Conservation (phyloP, 2,329 filamentous ascomycete genomes). For the Nigrospora oryzae region DNA sequence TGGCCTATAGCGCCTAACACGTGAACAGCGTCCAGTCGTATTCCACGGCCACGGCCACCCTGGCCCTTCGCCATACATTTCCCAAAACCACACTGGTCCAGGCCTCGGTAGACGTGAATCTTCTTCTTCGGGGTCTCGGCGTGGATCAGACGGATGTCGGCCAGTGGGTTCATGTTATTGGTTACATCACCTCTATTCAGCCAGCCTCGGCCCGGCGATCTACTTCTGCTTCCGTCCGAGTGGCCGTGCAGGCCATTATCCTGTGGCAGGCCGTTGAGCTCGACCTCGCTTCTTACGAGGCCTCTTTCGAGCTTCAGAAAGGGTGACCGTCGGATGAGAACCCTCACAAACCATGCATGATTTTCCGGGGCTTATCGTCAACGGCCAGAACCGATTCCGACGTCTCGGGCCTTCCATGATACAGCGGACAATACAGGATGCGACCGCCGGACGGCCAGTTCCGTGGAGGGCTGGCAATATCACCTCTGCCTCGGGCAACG, state of each 20-base stretch:
- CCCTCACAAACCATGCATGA: too few relatives aligned
- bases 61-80: constrained; percentile 62
- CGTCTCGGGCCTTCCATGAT: too few relatives aligned
- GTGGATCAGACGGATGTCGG: constrained; percentile 59
- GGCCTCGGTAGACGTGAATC: constrained; percentile 61
- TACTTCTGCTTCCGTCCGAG: constrained; percentile 10
- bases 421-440: too few relatives aligned
- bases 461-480: too few relatives aligned
- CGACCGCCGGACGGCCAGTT: too few relatives aligned
- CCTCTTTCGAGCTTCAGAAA: constrained; percentile 27
- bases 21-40: constrained; percentile 40
- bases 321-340: too few relatives aligned
- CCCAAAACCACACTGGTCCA: constrained; percentile 35
- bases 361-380: too few relatives aligned
- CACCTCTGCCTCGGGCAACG: too few relatives aligned
- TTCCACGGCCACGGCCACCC: constrained; percentile 43
- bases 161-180: constrained; percentile 85
- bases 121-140: constrained; percentile 59
- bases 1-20: constrained; percentile 12
- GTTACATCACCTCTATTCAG: constrained; percentile 51
- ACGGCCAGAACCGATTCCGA: too few relatives aligned
- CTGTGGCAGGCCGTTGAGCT: constrained; percentile 71
- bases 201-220: constrained; percentile 1
- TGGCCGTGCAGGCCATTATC: constrained; percentile 62
- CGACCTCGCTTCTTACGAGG: constrained; percentile 64